A percentile compares a stretch with the other conserved stretches of the same genome.
phyloP scores from a whole-genome alignment of 345 rosid species.

The Eucalyptus tenuipes region DNA sequence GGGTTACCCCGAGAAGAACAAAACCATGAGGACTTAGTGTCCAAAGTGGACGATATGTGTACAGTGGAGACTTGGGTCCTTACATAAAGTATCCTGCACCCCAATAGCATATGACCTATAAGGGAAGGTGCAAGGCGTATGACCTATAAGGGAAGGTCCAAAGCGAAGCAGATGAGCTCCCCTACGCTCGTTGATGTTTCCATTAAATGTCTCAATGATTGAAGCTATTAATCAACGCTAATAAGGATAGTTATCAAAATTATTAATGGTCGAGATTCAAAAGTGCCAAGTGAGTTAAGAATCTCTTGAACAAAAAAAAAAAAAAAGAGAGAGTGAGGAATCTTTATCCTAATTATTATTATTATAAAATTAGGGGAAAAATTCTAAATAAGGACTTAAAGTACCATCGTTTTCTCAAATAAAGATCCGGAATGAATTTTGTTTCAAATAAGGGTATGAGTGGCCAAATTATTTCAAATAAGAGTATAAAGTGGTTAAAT shows the following conservation, averaged over 20 bases:
- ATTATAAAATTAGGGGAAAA: too few species aligned
- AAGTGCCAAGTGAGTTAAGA: background rate
- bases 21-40: too few species aligned
- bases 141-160: background rate
- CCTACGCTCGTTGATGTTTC: background rate
- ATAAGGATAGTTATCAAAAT: background rate
- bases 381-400: too few species aligned
- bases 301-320: fast-evolving
- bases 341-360: background rate
- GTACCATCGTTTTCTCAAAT: fast-evolving
- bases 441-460: too few species aligned
- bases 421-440: fast-evolving
- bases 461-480: too few species aligned
- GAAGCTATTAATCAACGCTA: background rate
- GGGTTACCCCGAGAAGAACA: too few species aligned
- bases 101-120: background rate
- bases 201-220: background rate
- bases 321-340: fast-evolving
- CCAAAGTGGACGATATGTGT: too few species aligned
- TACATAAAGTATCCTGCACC: background rate
- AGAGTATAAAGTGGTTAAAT: too few species aligned
- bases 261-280: background rate
- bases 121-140: background rate
- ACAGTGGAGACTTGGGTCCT: too few species aligned
- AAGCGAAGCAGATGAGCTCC: background rate